Conservation (phyloP, 2,329 filamentous ascomycete genomes). For the Curvularia verruculosa region DNA sequence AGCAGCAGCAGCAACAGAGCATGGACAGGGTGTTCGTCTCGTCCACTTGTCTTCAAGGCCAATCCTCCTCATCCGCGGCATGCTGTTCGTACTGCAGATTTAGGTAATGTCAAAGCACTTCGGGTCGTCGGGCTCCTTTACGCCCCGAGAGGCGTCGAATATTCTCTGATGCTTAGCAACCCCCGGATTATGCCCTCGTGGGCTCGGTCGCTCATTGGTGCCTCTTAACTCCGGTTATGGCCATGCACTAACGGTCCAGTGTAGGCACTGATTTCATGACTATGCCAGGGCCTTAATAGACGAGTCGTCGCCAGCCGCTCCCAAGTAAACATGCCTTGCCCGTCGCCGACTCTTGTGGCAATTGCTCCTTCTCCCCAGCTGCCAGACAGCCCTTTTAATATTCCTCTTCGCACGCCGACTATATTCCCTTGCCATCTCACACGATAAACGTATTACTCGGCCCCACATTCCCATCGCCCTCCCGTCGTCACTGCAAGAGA, state of each 20-base stretch:
- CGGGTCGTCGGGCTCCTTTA: slow-evolving; percentile 27
- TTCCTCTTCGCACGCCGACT: background rate
- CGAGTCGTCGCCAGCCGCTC: slow-evolving; percentile 19
- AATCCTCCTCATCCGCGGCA: background rate
- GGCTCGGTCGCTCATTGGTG: slow-evolving; percentile 27
- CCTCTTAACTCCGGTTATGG: slow-evolving; percentile 34
- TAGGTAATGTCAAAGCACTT: slow-evolving; percentile 7
- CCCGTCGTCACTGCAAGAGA: slow-evolving; percentile 1
- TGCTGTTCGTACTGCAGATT: background rate
- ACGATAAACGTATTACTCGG: background rate
- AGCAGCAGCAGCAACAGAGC: background rate
- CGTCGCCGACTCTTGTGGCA: slow-evolving; percentile 9
- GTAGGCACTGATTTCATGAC: slow-evolving; percentile 33
- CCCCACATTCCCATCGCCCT: slow-evolving; percentile 6
- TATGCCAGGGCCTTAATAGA: slow-evolving; percentile 25
- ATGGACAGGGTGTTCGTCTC: background rate
- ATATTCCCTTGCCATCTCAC: background rate
- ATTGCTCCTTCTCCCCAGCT: slow-evolving; percentile 5
- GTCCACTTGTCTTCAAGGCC: background rate
- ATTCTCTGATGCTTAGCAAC: slow-evolving; percentile 36
- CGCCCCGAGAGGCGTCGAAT: slow-evolving; percentile 24
- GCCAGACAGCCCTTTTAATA: background rate
- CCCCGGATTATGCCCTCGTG: slow-evolving; percentile 29
- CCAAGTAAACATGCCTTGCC: slow-evolving; percentile 13
- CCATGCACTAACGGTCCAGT: slow-evolving; percentile 30